A percentile compares a stretch with the other conserved stretches of the same genome.
Conservation (phyloP, 495 filamentous ascomycete species). For the Hypoxylon rickii region DNA sequence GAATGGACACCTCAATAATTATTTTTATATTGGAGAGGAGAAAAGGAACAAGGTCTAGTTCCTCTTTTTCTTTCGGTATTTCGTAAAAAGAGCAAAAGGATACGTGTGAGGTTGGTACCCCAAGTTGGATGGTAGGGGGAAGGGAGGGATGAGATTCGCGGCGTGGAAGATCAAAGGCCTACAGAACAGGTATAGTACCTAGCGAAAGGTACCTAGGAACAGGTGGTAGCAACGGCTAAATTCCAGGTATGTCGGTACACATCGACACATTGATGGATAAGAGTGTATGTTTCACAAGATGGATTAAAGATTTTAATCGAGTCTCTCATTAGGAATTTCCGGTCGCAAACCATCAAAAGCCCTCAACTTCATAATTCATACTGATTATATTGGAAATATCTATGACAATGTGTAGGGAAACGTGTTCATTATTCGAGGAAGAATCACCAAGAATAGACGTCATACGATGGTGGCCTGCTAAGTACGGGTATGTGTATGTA, state of each 20-base stretch:
- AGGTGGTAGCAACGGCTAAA: constrained; percentile 30
- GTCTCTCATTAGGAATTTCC: too few relatives aligned
- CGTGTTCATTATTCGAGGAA: constrained; percentile 29
- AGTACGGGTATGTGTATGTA: too few relatives aligned
- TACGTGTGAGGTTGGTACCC: constrained; percentile 12
- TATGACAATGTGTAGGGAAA: constrained; percentile 17
- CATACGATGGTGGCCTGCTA: constrained; percentile 33
- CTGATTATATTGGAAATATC: too few relatives aligned
- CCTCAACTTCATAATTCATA: too few relatives aligned
- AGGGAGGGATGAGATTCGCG: constrained; percentile 13
- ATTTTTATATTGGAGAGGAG: constrained; percentile 27
- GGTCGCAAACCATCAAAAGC: too few relatives aligned
- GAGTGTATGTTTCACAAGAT: too few relatives aligned
- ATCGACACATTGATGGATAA: too few relatives aligned
- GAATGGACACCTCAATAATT: constrained; percentile 28
- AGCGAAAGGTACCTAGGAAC: too few relatives aligned
- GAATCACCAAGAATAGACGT: constrained; percentile 18
- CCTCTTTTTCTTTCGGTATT: constrained; percentile 25
- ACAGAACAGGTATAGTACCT: too few relatives aligned
- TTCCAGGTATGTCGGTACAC: constrained; percentile 4
- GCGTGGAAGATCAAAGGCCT: neutral
- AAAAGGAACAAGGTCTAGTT: constrained; percentile 20
- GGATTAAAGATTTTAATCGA: too few relatives aligned
- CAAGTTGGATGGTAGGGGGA: neutral
- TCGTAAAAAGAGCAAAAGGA: constrained; percentile 11